Base-by-base conservation (phyloP, 805 yeast genomes). In the Metschnikowia santaceciliae region DNA sequence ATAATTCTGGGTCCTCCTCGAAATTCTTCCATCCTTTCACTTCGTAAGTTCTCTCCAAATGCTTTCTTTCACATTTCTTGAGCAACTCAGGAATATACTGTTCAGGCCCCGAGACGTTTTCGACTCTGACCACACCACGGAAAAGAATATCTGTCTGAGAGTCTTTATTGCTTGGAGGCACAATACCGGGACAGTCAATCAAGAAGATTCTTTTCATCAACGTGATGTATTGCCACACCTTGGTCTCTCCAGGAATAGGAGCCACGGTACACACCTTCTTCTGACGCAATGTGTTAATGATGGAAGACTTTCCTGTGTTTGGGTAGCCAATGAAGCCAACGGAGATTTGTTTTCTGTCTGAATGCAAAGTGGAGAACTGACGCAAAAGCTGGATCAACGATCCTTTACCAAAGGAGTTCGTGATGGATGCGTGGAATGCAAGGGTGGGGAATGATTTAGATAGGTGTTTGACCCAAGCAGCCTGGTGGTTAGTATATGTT, bases 171-270 rank as follows among this genome's bases (percentile, higher is more conserved):
- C 95, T 87, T 26, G 99, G 99, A 8, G 99, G 99, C 19, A 92
- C 99, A 65, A 92, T 92, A 72, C 99, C 99, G 2, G 99, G 99
- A 77, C 99, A 94, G 72, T 92, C 99, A 63, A 92, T 94, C 62
- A 92, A 75, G 71, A 91, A 92, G 47, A 92, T 92, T 58, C 92
- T 81, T 77, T 92, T 92, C 97, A 94, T 92, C 61, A 92, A 77
- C 3, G 99, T 91, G 62, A 92, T 91, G 74, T 92, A 92, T 76
- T 92, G 99, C 99, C 99, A 92, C 42, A 92, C 97, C 71, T 92
- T 92, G 34, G 99, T 92, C 68, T 92, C 99, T 68, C 99, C 99
- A 32, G 99, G 99, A 62, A 92, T 90, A 44, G 99, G 99, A 1
- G 99, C 99, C 44, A 92, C 98, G 42, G 80, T 84, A 74, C 98